phyloP scores from a whole-genome alignment of 345 rosid species.

The Arabis hirsuta region DNA sequence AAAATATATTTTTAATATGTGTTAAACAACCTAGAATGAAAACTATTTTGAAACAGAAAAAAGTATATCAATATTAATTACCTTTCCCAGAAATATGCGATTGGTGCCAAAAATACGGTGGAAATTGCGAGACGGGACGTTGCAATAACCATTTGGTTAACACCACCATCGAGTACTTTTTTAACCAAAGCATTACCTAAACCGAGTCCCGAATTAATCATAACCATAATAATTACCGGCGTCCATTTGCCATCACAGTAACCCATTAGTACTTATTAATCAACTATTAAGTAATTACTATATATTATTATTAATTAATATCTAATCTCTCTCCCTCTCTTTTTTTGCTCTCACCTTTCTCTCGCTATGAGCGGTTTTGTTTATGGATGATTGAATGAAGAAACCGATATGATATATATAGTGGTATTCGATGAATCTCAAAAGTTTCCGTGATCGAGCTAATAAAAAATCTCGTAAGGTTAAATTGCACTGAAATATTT shows the following conservation, averaged over 20 bases:
- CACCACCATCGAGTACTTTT: constrained; percentile 59
- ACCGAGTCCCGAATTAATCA: constrained; percentile 49
- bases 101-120: no score
- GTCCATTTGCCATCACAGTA: constrained; percentile 55
- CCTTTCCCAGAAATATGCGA: constrained; percentile 64
- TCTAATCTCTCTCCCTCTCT: no score
- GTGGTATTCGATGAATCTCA: no score
- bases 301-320: no score
- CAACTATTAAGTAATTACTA: background rate
- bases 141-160: constrained; percentile 57
- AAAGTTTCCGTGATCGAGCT: no score
- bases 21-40: no score
- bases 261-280: constrained; percentile 18
- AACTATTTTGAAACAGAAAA: no score
- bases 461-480: no score
- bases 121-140: constrained; percentile 66
- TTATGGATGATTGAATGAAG: constrained; percentile 25
- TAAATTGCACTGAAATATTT: no score
- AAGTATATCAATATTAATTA: constrained; percentile 26
- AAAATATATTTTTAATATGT: no score
- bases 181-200: constrained; percentile 61
- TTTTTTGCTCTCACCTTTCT: background rate
- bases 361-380: background rate
- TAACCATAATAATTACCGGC: constrained; percentile 53
- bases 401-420: constrained; percentile 35